Percentiles rank a stretch among this genome's conserved stretches.
These are phyloP conservation scores for Peronospora destructor DNA, from an alignment of 352 stramenopile species.

Conservation along the genomic window DNA sequence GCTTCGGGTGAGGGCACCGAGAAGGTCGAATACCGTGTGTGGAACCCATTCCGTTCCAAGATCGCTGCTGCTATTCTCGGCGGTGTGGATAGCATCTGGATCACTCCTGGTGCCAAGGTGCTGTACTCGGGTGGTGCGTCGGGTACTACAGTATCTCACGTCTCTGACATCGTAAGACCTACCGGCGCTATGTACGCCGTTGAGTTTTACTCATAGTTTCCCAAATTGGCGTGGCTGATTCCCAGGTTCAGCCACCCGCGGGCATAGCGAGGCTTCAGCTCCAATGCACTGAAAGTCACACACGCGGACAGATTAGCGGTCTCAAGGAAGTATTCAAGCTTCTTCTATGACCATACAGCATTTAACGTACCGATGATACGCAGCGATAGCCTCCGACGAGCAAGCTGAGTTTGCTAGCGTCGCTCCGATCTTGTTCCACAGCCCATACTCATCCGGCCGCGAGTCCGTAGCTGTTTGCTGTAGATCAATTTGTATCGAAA, in stretches of 20 bases:
- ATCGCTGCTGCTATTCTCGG: too few species aligned
- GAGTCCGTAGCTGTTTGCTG: constrained; percentile 52
- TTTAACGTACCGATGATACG: constrained; percentile 79
- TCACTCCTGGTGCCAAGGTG: too few species aligned
- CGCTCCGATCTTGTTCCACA: constrained; percentile 98
- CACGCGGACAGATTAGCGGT: constrained; percentile 12
- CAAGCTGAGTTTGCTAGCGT: constrained; percentile 94
- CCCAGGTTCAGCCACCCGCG: constrained; percentile 96
- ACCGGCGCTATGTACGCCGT: too few species aligned
- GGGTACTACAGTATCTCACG: too few species aligned
- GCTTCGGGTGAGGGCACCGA: too few species aligned
- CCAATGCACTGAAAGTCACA: constrained; percentile 64
- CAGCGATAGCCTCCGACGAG: constrained; percentile 89
- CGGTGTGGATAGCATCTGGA: too few species aligned
- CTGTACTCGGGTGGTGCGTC: too few species aligned
- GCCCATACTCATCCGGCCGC: constrained; percentile 89
- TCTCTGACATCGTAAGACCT: too few species aligned
- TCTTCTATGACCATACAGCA: background rate
- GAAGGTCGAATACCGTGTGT: too few species aligned
- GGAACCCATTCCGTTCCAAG: too few species aligned
- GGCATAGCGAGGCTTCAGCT: constrained; percentile 95
- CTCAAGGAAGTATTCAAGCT: background rate
- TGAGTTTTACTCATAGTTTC: constrained; percentile 92
- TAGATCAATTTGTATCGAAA: constrained; percentile 67
- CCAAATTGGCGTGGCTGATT: constrained; percentile 95